A percentile compares a stretch with the other conserved stretches of the same genome.
These are phyloP conservation scores for Zygotorulaspora danielsina DNA, from an alignment of 805 yeast species.

Conservation along the genomic window DNA sequence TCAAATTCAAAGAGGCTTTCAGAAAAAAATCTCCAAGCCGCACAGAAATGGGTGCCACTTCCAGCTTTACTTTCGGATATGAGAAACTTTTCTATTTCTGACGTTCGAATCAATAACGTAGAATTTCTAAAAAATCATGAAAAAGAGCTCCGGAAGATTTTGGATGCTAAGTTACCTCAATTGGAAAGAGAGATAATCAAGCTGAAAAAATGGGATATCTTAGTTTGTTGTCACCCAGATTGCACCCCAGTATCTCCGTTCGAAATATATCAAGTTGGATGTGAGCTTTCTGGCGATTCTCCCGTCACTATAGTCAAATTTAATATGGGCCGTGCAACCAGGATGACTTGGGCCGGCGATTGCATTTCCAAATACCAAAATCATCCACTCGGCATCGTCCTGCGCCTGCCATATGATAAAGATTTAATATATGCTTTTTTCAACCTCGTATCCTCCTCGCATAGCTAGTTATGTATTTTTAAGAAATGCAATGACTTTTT, in stretches of 20 bases:
- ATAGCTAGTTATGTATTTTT: too few relatives aligned
- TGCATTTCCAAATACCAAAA: slow-evolving; percentile 4
- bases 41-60: slow-evolving; percentile 16
- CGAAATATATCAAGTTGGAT: neutral
- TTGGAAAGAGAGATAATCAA: neutral
- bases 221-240: slow-evolving; percentile 6
- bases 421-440: too few relatives aligned
- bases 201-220: slow-evolving; percentile 10
- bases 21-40: slow-evolving; percentile 5
- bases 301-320: slow-evolving; percentile 3
- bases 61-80: slow-evolving; percentile 10
- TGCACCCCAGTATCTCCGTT: neutral
- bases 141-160: neutral
- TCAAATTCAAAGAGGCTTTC: slow-evolving; percentile 16
- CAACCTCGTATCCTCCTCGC: too few relatives aligned
- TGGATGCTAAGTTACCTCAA: slow-evolving; percentile 1
- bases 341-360: slow-evolving; percentile 1
- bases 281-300: neutral
- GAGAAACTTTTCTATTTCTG: slow-evolving; percentile 8
- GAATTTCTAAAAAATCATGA: slow-evolving; percentile 1
- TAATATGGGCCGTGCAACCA: slow-evolving; percentile 7
- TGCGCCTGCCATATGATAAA: slow-evolving; percentile 10
- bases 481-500: too few relatives aligned
- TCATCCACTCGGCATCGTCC: slow-evolving; percentile 11
- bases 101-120: slow-evolving; percentile 10